Evolutionary conservation across 73 alveolate genomes (phyloP).

Genomic region (Paramecium octaurelia): DNA sequence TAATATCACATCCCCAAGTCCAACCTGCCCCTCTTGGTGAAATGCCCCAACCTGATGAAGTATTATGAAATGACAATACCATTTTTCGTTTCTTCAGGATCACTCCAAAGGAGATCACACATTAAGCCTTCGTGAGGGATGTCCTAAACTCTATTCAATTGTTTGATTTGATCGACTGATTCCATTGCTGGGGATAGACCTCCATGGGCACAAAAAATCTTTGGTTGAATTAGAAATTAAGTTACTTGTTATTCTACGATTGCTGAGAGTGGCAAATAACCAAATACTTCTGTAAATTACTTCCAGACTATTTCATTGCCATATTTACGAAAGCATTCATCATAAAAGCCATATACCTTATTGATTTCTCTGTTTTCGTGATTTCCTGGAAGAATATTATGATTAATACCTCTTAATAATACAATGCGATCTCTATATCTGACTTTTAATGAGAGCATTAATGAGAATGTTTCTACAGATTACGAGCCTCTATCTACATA

Average conservation of each 20-base stretch:
- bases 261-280: constrained; percentile 87
- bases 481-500: constrained; percentile 87
- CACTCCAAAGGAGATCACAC: constrained; percentile 92
- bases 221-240: not conserved
- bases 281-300: constrained; percentile 81
- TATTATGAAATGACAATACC: constrained; percentile 12
- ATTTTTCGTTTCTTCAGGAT: constrained; percentile 84
- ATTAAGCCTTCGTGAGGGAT: constrained; percentile 91
- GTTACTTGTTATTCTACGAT: constrained; percentile 72
- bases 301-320: constrained; percentile 94
- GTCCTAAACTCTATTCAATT: constrained; percentile 67
- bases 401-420: constrained; percentile 63
- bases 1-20: constrained; percentile 76
- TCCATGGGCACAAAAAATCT: constrained; percentile 69
- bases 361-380: constrained; percentile 82
- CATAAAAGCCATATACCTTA: constrained; percentile 91
- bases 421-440: constrained; percentile 81
- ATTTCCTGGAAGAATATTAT: constrained; percentile 61
- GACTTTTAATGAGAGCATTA: constrained; percentile 77
- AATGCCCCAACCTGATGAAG: constrained; percentile 60
- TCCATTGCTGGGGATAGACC: constrained; percentile 70
- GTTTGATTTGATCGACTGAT: constrained; percentile 58
- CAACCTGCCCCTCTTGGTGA: constrained; percentile 82
- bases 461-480: constrained; percentile 84
- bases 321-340: constrained; percentile 92